Base-by-base conservation (phyloP, 768 basidiomycete genomes). In the Mycena galopus region DNA sequence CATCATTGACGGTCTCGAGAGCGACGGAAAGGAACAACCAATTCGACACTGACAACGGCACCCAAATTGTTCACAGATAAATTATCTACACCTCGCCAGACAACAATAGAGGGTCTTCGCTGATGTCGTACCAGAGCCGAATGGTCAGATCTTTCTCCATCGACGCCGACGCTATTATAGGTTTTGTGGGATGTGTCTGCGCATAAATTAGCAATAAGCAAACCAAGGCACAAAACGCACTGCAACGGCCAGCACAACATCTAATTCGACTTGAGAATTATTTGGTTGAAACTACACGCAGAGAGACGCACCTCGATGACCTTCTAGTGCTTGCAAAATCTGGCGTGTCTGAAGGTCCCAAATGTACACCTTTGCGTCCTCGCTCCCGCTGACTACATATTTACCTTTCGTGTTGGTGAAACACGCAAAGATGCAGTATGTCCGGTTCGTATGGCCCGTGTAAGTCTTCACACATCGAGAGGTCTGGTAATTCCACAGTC, bases 401-500 rank as follows among this genome's bases (percentile, higher is more conserved):
- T 89, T 91, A 9, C 89, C 88, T 11, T 86, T 83, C 0, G 88
- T 89, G 47, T 86, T 87, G 68, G 84, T 84, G 78, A 96, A 94
- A 75, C 89, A 90, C 7, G 93, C 84, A 70, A 89, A 88, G 69
- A 96, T 85, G 76, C 94, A 96, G 75, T 92, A 97, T 35, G 94
- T 95, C 57, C 94, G 90, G 81, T 96, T 97, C 5, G 86, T 86
- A 79, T 97, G 96, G 0, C 96, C 96, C 0, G 87, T 90, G 78
- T 96, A 96, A 3, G 96, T 97, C 84, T 99, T 98, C 27, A 97
- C 91, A 75, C 96, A 96, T 70, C 93, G 92, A 5, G 95, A 94
- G 10, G 90, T 93, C 71, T 96, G 95, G 79, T 93, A 96, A 80
- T 97, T 94, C 96, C 98, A 99, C 19, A 99, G 84, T 2, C 97